phyloP scores from a whole-genome alignment of 2,329 filamentous ascomycete species.

The Gaeumannomyces tritici region DNA sequence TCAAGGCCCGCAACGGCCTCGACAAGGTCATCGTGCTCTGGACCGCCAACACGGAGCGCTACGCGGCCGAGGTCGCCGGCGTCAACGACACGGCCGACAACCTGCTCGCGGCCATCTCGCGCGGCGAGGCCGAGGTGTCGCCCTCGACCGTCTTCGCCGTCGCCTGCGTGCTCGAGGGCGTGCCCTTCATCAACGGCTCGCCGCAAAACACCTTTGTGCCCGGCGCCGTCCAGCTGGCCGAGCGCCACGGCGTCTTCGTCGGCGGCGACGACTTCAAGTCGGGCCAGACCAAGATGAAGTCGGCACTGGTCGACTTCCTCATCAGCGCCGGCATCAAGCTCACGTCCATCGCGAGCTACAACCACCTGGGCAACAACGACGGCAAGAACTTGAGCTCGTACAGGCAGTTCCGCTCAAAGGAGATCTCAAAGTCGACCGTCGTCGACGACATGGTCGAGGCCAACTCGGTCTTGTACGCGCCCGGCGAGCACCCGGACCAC shows the following conservation, averaged over 20 bases:
- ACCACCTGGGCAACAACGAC: conserved; percentile 98
- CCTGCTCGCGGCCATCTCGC: conserved; percentile 76
- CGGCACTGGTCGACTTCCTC: conserved; percentile 93
- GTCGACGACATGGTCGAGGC: conserved; percentile 99
- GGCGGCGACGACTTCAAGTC: conserved; percentile 99
- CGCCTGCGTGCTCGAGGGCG: conserved; percentile 79
- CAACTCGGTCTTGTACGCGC: conserved; percentile 81
- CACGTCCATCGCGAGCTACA: conserved; percentile 97
- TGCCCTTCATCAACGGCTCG: conserved; percentile 97
- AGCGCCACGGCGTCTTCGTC: conserved; percentile 80
- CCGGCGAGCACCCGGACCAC: conserved; percentile 93
- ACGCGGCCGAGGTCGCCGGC: conserved; percentile 75
- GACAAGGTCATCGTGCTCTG: conserved; percentile 97
- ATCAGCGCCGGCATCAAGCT: conserved; percentile 99
- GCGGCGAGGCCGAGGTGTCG: conserved; percentile 81
- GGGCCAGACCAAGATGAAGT: conserved; percentile 99
- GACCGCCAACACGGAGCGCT: conserved; percentile 98
- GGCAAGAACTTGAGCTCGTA: conserved; percentile 97
- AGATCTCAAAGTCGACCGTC: conserved; percentile 98
- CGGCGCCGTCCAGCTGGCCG: conserved; percentile 80
- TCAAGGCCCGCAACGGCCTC: conserved; percentile 75
- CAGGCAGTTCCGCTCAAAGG: conserved; percentile 98
- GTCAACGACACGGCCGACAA: conserved; percentile 97
- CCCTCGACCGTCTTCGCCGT: conserved; percentile 95
- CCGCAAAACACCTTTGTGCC: conserved; percentile 99